A percentile compares a stretch with the other conserved stretches of the same genome.
These are phyloP conservation scores for Aspergillus incahuasiensis DNA, from an alignment of 495 filamentous ascomycete genomes.

Conservation along the genomic window DNA sequence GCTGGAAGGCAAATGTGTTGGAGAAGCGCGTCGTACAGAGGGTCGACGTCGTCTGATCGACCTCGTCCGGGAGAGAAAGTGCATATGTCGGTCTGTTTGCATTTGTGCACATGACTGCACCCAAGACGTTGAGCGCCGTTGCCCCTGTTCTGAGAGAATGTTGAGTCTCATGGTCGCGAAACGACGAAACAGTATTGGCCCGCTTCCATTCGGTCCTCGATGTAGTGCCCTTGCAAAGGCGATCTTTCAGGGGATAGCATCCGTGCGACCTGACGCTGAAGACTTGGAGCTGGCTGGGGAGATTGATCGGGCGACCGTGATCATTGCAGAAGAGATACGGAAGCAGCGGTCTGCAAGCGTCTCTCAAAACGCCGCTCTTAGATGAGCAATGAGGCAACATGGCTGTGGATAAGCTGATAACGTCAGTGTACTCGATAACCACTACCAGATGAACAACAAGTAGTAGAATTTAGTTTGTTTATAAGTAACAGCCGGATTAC, in stretches of 20 bases:
- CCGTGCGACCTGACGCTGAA: conserved; percentile 14
- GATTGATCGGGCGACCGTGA: conserved; percentile 18
- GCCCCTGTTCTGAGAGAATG: conserved; percentile 35
- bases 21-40: conserved; percentile 31
- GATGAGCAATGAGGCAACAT: neutral
- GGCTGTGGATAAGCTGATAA: neutral
- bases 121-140: conserved; percentile 21
- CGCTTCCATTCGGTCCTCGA: conserved; percentile 19
- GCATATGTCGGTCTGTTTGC: conserved; percentile 31
- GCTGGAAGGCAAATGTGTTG: conserved; percentile 30
- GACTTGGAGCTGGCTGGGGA: conserved; percentile 19
- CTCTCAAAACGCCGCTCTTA: neutral
- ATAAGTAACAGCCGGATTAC: conserved; percentile 5
- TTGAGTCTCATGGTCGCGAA: conserved; percentile 28
- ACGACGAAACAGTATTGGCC: conserved; percentile 14
- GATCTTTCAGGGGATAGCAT: conserved; percentile 27
- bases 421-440: too few relatives aligned
- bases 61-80: conserved; percentile 29
- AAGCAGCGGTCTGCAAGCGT: conserved; percentile 20
- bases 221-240: conserved; percentile 24
- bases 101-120: conserved; percentile 33
- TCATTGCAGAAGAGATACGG: conserved; percentile 26
- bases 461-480: conserved; percentile 9
- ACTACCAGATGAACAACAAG: neutral
- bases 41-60: conserved; percentile 16